Base-by-base conservation (phyloP, 176 grass and related monocot genomes). In the Juncus inflexus region DNA sequence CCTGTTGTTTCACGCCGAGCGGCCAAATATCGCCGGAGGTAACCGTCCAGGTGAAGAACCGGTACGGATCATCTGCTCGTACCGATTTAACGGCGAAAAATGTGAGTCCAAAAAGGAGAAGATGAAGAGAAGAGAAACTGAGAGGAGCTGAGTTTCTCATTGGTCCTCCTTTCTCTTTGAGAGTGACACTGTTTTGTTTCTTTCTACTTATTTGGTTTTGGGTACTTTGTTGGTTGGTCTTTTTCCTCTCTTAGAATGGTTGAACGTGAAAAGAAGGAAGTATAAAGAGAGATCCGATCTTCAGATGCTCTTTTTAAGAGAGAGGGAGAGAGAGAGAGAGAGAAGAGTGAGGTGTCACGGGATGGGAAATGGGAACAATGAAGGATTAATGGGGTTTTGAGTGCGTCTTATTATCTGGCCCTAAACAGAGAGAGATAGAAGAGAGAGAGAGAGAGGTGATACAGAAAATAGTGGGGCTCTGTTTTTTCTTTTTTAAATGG, bases 11-110 rank as follows among this genome's bases (percentile, higher is more conserved):
- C 76, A 90, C 83, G 56, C 90, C 90, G 55, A 90, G 83, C 40
- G 90, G 86, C 78, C 74, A 84, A 75, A 95, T 90, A 77, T 90
- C 65, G 60, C 86, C 90, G 37, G 86, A 87, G 49, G 81, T 90
- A 7, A 90, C 81, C 15, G 76, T 87, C 90, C 90, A 95, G 38
- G 90, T 90, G 80, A 90, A 87, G 78, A 95, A 95, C 62, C 90
- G 78, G 83, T 95, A 95, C 4, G 90, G 90, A 60, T 90, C 78
- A 12, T 83, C 90, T 51, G 83, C 86, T 36, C 58, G 71, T 40
- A 62, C 86, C 9, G 75, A 28, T 28, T 28, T 77, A 4, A 83
- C 13, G 7, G 65, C 3, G 11, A 71, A 39, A 16, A 76, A 68
- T 59, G 66, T 12, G 37, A 77, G 9, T 40, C 35, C 76, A n/a